phyloP scores from a whole-genome alignment of 805 yeast species.

The Candida andamanensis region DNA sequence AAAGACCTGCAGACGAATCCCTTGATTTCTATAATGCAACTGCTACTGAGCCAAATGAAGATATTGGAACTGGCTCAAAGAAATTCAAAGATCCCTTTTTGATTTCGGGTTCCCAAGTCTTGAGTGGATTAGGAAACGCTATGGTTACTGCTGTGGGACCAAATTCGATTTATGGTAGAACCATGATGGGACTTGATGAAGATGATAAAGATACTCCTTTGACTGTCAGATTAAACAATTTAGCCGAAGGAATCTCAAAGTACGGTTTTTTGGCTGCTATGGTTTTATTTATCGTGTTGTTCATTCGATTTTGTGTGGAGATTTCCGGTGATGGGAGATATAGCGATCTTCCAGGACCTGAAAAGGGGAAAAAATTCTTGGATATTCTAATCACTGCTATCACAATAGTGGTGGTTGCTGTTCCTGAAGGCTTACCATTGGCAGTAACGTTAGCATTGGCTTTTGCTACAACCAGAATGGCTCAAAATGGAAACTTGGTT shows the following conservation, averaged over 20 bases:
- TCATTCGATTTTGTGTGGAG: conserved; percentile 66
- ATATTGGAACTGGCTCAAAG: conserved; percentile 36
- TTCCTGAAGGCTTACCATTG: conserved; percentile 97
- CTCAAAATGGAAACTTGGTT: conserved; percentile 92
- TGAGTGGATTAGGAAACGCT: conserved; percentile 83
- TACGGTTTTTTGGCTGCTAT: conserved; percentile 85
- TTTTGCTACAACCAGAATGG: conserved; percentile 97
- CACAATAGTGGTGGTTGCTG: conserved; percentile 93
- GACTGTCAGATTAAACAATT: conserved; percentile 70
- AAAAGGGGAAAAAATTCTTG: conserved; percentile 80
- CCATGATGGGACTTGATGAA: conserved; percentile 71
- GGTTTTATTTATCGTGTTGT: conserved; percentile 72
- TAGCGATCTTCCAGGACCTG: conserved; percentile 48
- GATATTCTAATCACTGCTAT: conserved; percentile 86
- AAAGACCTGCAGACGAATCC: conserved; percentile 45
- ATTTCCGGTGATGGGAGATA: conserved; percentile 49
- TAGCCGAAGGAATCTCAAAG: conserved; percentile 94
- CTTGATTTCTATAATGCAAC: conserved; percentile 20
- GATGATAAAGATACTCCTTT: conserved; percentile 86
- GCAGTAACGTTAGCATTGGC: conserved; percentile 97
- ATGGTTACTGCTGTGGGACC: conserved; percentile 87
- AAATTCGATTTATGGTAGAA: conserved; percentile 86
- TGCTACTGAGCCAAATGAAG: conserved; percentile 23
- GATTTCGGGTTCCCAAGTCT: conserved; percentile 84
- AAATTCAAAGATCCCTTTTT: conserved; percentile 70